Evolutionary conservation across 164 flowering plant species (phyloP), one percentile per base, ranked within the genome.

Genomic region (Magnolia sinica): DNA sequence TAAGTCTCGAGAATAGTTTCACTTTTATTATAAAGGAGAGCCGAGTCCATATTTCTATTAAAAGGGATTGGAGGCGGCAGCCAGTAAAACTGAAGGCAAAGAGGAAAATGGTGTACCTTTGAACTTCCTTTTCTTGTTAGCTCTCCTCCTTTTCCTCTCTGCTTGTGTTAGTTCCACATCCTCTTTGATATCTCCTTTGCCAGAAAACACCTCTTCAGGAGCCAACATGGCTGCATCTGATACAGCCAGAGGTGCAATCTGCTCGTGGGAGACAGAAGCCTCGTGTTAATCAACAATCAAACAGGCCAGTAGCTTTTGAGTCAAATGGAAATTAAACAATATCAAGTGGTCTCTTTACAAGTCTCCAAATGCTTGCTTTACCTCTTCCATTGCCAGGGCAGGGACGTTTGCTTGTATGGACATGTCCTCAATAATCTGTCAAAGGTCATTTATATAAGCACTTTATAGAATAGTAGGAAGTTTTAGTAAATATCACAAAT

Each of bases 211-310:
- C 86, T 96, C 99, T 85, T 94, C 97, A 74, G 99, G 98, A 73
- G 99, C 98, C 79, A 96, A 86, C 98, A 96, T 91, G 72, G 98
- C 92, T 37, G 97, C 99, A 88, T 96, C 98, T 59, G 99, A 96
- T 55, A 94, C 93, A 27, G 93, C 95, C 84, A 92, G 49, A 67
- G 99, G 98, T 65, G 97, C 95, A 87, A 93, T 82, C 97, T 94
- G 73, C 59, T 50, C 79, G 78, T 3, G 24, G 64, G 82, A 78
- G 52, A 73, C 27, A 73, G 50, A 37, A 61, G 45, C 52, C 16
- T 3, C 27, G 63, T 18, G 27, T 22, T 24, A 7, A 16, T 31
- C 3, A 0, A 37, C 20, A 11, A 18, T 20, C 50, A 45, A 61
- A 37, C 23, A 19, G 59, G 16, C 51, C 22, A 4, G 11, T 9